Evolutionary conservation across 2,329 filamentous ascomycete species (phyloP).

Genomic region (Penicillium glabrum): DNA sequence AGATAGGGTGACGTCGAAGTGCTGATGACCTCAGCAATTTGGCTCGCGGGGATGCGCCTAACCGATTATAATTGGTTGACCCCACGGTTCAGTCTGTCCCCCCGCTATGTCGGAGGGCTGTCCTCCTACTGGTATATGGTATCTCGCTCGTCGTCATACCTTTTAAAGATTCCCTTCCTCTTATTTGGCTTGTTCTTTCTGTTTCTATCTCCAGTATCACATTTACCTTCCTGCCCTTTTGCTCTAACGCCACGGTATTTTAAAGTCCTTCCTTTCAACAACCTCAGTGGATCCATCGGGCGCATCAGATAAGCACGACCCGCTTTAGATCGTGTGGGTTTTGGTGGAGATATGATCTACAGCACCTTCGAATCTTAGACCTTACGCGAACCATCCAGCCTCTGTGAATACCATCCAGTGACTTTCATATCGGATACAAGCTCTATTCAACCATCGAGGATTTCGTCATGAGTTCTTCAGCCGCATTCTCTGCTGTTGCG

Average conservation of each 20-base stretch:
- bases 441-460: too few relatives aligned
- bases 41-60: constrained; percentile 1
- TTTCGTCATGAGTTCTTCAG: constrained; percentile 16
- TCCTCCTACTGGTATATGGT: constrained; percentile 9
- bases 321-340: constrained; percentile 9
- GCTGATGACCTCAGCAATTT: constrained; percentile 1
- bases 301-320: constrained; percentile 3
- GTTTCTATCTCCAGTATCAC: background rate
- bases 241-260: background rate
- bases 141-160: background rate
- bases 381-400: constrained; percentile 4
- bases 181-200: background rate
- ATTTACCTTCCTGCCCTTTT: background rate
- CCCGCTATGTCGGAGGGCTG: constrained; percentile 10
- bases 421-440: background rate
- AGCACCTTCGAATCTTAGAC: background rate
- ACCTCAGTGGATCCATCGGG: background rate
- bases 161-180: background rate
- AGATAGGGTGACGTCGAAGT: constrained; percentile 13
- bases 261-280: too few relatives aligned
- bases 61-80: constrained; percentile 10
- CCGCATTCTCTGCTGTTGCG: constrained; percentile 9
- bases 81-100: constrained; percentile 2
- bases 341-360: constrained; percentile 19
- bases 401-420: background rate